Evolutionary conservation across 164 flowering plant genomes (phyloP).

Genomic region (Cinnamomum micranthum): DNA sequence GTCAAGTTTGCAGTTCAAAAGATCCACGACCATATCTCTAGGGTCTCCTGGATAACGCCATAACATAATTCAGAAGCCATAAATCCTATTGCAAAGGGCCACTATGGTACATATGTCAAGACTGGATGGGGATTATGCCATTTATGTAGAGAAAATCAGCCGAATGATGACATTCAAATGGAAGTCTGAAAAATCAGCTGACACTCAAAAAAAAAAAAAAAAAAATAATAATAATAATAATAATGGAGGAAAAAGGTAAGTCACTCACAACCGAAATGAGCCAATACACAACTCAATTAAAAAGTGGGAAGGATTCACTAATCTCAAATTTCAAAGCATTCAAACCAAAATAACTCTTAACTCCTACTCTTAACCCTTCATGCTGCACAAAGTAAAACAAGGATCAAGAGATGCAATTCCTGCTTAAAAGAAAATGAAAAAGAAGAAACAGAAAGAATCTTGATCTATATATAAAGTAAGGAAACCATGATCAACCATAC

Average conservation of each 20-base stretch:
- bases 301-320: no score
- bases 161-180: background rate
- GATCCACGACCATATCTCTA: background rate
- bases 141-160: background rate
- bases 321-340: no score
- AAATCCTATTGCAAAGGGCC: background rate
- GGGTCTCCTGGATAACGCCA: background rate
- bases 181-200: background rate
- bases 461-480: background rate
- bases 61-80: background rate
- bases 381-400: no score
- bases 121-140: background rate
- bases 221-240: no score
- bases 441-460: background rate
- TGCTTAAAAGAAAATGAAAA: background rate
- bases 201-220: background rate
- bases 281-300: background rate
- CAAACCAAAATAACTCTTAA: no score
- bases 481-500: background rate
- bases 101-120: background rate
- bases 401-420: constrained; percentile 2
- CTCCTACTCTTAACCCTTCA: no score
- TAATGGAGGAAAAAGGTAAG: background rate
- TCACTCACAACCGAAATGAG: background rate
- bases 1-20: no score